Conservation (phyloP, 192 early-diverging fungal genomes). For the Entomortierella beljakovae region DNA sequence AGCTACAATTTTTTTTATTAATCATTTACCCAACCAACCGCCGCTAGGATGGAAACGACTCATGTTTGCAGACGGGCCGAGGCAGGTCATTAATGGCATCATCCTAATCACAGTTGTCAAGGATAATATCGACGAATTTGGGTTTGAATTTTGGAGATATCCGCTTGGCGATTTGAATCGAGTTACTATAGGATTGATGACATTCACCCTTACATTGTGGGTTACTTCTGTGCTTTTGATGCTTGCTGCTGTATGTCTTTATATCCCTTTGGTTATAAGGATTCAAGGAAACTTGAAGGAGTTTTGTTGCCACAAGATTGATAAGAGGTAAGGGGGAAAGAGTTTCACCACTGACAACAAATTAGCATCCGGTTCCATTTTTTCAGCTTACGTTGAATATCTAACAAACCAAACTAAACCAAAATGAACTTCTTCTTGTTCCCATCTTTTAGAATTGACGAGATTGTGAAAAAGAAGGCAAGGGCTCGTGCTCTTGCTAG, state of each 20-base stretch:
- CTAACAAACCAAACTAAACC: too few species aligned
- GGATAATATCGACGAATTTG: not conserved
- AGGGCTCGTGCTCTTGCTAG: slow-evolving; percentile 57
- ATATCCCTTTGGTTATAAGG: slow-evolving; percentile 80
- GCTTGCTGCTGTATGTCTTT: slow-evolving; percentile 72
- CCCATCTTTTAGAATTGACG: slow-evolving; percentile 68
- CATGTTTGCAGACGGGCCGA: slow-evolving; percentile 85
- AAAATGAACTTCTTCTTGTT: too few species aligned
- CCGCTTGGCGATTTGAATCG: not conserved
- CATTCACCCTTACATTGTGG: slow-evolving; percentile 77
- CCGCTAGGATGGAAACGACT: slow-evolving; percentile 87
- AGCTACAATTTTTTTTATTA: too few species aligned
- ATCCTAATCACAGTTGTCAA: slow-evolving; percentile 55
- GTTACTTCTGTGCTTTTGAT: slow-evolving; percentile 68
- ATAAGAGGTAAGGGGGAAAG: slow-evolving; percentile 77
- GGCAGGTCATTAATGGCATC: slow-evolving; percentile 76
- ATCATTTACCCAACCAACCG: too few species aligned
- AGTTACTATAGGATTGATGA: slow-evolving; percentile 55
- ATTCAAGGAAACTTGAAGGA: slow-evolving; percentile 92
- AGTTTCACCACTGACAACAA: slow-evolving; percentile 49
- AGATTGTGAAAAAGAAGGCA: slow-evolving; percentile 64
- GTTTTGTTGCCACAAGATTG: slow-evolving; percentile 89
- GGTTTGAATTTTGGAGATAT: slow-evolving; percentile 1
- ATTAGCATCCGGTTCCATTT: too few species aligned
- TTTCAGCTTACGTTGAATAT: too few species aligned